Conservation (phyloP, 192 early-diverging fungal species). For the Spizellomyces sp. region DNA sequence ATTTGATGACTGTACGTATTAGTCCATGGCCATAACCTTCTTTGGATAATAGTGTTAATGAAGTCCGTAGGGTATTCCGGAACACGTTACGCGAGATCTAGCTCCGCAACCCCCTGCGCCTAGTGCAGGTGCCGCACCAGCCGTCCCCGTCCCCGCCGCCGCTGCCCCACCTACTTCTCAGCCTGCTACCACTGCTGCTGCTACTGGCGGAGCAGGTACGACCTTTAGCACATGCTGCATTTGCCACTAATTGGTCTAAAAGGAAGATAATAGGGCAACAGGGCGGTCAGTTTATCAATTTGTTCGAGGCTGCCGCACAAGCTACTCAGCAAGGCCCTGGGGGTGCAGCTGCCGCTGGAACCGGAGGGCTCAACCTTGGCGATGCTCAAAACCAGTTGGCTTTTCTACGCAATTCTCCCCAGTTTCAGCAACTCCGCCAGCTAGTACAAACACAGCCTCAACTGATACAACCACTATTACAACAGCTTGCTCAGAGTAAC, state of each 20-base stretch:
- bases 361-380: conserved; percentile 35
- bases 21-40: background rate
- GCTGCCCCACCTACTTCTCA: conserved; percentile 13
- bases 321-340: conserved; percentile 23
- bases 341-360: conserved; percentile 21
- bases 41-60: background rate
- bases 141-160: conserved; percentile 14
- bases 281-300: conserved; percentile 40
- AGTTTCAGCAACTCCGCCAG: conserved; percentile 91
- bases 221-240: too few relatives aligned
- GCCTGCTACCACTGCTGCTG: conserved; percentile 29
- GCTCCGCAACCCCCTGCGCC: conserved; percentile 43
- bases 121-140: conserved; percentile 27
- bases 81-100: conserved; percentile 57
- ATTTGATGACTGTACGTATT: conserved; percentile 77
- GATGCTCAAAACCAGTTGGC: conserved; percentile 43
- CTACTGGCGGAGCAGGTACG: background rate
- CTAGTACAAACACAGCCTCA: conserved; percentile 84
- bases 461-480: conserved; percentile 81
- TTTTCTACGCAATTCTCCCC: conserved; percentile 74
- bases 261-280: background rate
- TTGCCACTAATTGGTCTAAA: too few relatives aligned
- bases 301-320: conserved; percentile 46
- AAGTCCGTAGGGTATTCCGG: conserved; percentile 75
- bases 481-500: conserved; percentile 80